Evolutionary conservation across 2,329 filamentous ascomycete species (phyloP).

Genomic region (Trichophyton simii): DNA sequence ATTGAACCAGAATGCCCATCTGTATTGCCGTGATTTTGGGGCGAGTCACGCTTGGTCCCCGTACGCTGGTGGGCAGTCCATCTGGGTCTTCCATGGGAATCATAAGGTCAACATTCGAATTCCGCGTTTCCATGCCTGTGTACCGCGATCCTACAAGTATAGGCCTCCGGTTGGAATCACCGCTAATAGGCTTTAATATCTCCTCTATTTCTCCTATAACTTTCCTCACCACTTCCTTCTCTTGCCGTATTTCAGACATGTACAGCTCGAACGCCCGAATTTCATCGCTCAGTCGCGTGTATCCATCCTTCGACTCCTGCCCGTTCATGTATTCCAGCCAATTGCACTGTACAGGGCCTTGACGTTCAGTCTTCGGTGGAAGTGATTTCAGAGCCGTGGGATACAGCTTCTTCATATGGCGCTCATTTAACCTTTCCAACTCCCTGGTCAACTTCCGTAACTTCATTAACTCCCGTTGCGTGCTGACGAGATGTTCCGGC

Average conservation of each 20-base stretch:
- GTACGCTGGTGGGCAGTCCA: slow-evolving; percentile 2
- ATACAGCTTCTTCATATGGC: neutral
- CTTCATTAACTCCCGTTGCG: neutral
- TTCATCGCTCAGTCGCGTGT: slow-evolving; percentile 31
- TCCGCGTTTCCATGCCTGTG: slow-evolving; percentile 40
- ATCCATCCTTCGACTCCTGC: slow-evolving; percentile 13
- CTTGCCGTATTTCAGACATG: slow-evolving; percentile 31
- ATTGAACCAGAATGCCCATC: slow-evolving; percentile 15
- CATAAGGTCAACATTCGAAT: slow-evolving; percentile 45
- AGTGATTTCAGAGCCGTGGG: neutral
- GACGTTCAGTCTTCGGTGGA: neutral
- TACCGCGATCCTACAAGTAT: slow-evolving; percentile 43
- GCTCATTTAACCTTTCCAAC: neutral
- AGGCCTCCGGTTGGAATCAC: slow-evolving; percentile 16
- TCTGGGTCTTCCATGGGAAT: slow-evolving; percentile 21
- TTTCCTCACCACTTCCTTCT: slow-evolving; percentile 24
- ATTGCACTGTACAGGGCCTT: slow-evolving; percentile 15
- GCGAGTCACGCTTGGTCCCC: slow-evolving; percentile 24
- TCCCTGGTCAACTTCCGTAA: slow-evolving; percentile 8
- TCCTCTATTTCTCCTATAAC: slow-evolving; percentile 21
- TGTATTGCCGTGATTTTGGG: slow-evolving; percentile 21
- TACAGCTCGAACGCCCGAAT: slow-evolving; percentile 36
- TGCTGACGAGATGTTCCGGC: neutral
- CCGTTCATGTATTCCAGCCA: slow-evolving; percentile 23
- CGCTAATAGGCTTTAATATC: slow-evolving; percentile 19